Evolutionary conservation across 1,139 yeast species (phyloP), one percentile per base, ranked within the genome.

Genomic region (Maudiozyma humilis): DNA sequence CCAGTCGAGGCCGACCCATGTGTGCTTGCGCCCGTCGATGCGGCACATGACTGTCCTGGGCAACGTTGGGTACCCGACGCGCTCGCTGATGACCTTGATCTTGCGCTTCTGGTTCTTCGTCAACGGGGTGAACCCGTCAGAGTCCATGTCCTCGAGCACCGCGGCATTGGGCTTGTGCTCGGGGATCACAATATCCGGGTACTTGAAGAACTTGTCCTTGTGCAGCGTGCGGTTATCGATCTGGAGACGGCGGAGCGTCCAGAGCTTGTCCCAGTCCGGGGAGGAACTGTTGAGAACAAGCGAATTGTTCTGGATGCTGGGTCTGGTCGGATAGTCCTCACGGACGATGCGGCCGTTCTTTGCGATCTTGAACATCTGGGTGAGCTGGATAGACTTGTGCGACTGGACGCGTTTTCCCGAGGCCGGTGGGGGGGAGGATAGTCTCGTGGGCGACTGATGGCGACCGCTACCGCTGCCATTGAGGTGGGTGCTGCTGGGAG

Each of bases 1-100:
- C 81, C 84, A 83, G 59, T 83, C 93, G 35, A 83, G 63, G 0
- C 86, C 79, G 4, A 81, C 85, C 91, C 91, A 82, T 0, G 91
- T 80, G 62, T 82, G 88, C 40, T 69, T 71, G 48, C 89, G 67
- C 1, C 86, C 91, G 48, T 79, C 72, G 12, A 82, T 68, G 57
- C 81, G 82, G 20, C 82, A 79, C 56, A 82, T 58, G 6, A 82
- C 69, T 1, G 73, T 72, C 54, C 88, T 65, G 34, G 17, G 84
- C 72, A 56, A 51, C 51, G 51, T 57, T 16, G 59, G 55, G 23
- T 47, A 51, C n/a, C 60, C 62, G 4, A 55, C 49, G 23, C 47
- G 55, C 30, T 55, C 50, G 17, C 48, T 48, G 27, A 59, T 42
- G 2, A 62, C 49, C 32, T 48, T 51, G 34, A 51, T 51, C 27